Evolutionary conservation across 768 basidiomycete genomes (phyloP), one percentile per base, ranked within the genome.

Genomic region (Coprinellus micaceus): DNA sequence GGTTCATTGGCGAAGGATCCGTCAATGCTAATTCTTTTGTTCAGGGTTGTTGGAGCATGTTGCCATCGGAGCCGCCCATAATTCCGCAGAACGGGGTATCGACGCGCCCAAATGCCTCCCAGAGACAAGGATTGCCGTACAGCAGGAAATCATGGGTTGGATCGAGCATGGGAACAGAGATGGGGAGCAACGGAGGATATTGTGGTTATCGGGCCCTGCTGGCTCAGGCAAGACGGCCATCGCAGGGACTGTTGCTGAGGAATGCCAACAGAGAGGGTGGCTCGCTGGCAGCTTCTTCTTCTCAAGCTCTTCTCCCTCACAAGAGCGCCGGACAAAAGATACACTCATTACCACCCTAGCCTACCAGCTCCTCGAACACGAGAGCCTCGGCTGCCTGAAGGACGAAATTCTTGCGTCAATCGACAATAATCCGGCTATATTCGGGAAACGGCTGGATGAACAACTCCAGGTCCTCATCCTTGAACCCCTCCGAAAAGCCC

Each of bases 271-370:
- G 30, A 24, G 22, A 26, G 59, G 54, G 15, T 52, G 17, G 6
- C 63, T 73, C 9, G 68, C 67, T 36, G 71, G 68, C 0, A 70
- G 67, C 46, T 74, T 71, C 59, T 74, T 74, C 58, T 73, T 74
- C 61, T 72, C 67, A 0, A 60, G 66, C 13, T 60, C 63, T 10
- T 66, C 67, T 30, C 41, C 60, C 6, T 33, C 6, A 6, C 33
- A 6, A 10, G 63, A 59, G 22, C 62, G 70, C 10, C 64, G 63
- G 1, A 61, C 62, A 4, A 64, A 61, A 2, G 60, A 56, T 24
- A 58, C 46, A 22, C 13, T 75, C 3, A 49, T 74, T 9, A 58
- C 71, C 1, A 71, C 73, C 0, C 52, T 75, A 25, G 67, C 67
- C 1, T 67, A 63, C 3, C 73, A 74, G 33, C 57, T 75, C 13